A percentile compares a stretch with the other conserved stretches of the same genome.
Conservation (phyloP, 2,329 filamentous ascomycete species). For the Venturia nashicola region DNA sequence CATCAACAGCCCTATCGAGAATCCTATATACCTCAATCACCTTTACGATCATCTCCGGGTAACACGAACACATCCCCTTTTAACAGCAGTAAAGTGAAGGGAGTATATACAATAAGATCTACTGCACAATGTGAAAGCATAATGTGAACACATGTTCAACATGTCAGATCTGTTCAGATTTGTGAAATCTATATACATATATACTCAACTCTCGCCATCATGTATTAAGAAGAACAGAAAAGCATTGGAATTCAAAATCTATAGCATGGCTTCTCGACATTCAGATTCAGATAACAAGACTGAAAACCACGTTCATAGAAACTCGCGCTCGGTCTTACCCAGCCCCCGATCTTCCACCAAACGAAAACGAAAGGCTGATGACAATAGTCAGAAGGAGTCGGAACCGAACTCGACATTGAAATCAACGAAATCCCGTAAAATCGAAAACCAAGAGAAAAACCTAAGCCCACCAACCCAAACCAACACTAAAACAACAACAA, state of each 20-base stretch:
- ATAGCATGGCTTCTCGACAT: neutral
- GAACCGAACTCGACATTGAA: too few species aligned
- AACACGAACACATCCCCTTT: neutral
- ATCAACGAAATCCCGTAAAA: too few species aligned
- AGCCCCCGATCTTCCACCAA: neutral
- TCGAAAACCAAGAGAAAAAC: too few species aligned
- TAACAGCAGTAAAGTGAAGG: neutral
- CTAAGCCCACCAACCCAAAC: too few species aligned
- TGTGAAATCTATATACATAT: neutral
- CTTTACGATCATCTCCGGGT: too few species aligned
- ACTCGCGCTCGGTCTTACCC: too few species aligned
- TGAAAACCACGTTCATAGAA: neutral
- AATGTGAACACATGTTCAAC: neutral
- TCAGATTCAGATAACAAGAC: neutral
- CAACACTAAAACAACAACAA: too few species aligned
- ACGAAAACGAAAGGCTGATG: too few species aligned
- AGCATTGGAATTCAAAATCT: neutral
- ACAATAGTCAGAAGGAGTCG: too few species aligned
- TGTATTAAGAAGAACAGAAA: neutral
- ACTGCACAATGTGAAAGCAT: neutral
- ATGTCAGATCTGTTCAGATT: neutral
- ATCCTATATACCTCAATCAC: too few species aligned
- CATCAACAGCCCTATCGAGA: too few species aligned
- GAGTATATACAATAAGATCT: neutral
- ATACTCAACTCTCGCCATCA: neutral